Evolutionary conservation across 257 asterid genomes (phyloP).

Genomic region (Orobanche coerulescens): DNA sequence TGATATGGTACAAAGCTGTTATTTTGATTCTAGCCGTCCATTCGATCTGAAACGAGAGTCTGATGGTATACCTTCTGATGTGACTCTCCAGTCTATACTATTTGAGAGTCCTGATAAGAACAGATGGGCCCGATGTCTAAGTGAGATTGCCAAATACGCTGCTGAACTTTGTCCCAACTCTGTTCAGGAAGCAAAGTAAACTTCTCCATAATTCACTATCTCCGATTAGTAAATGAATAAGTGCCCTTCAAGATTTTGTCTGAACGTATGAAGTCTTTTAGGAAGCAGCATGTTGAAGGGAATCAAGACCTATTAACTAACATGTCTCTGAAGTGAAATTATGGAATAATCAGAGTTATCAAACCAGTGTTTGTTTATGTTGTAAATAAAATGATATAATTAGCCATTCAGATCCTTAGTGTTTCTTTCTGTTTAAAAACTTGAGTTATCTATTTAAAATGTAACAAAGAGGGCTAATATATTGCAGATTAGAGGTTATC

Average conservation of each 20-base stretch:
- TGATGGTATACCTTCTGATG: conserved; percentile 92
- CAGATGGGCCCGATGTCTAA: conserved; percentile 95
- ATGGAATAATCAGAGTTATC: background rate
- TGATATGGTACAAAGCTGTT: conserved; percentile 98
- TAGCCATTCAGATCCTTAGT: conserved; percentile 14
- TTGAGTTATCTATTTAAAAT: conserved; percentile 9
- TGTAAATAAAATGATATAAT: conserved; percentile 10
- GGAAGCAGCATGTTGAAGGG: conserved; percentile 10
- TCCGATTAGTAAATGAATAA: background rate
- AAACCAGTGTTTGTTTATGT: conserved; percentile 1
- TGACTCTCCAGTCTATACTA: conserved; percentile 82
- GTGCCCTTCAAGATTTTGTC: conserved; percentile 5
- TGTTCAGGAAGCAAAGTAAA: conserved; percentile 88
- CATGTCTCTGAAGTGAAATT: background rate
- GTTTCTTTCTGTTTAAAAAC: conserved; percentile 16
- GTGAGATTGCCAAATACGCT: conserved; percentile 90
- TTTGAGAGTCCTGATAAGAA: conserved; percentile 97
- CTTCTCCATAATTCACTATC: conserved; percentile 14
- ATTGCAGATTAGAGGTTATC: conserved; percentile 82
- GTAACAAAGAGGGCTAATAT: conserved; percentile 12
- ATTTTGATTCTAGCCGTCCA: conserved; percentile 93
- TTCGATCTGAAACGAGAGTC: conserved; percentile 92
- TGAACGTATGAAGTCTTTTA: conserved; percentile 9
- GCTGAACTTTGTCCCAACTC: conserved; percentile 93
- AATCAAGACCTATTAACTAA: conserved; percentile 1